Evolutionary conservation across 345 rosid genomes (phyloP).

Genomic region (Gossypium bickii): DNA sequence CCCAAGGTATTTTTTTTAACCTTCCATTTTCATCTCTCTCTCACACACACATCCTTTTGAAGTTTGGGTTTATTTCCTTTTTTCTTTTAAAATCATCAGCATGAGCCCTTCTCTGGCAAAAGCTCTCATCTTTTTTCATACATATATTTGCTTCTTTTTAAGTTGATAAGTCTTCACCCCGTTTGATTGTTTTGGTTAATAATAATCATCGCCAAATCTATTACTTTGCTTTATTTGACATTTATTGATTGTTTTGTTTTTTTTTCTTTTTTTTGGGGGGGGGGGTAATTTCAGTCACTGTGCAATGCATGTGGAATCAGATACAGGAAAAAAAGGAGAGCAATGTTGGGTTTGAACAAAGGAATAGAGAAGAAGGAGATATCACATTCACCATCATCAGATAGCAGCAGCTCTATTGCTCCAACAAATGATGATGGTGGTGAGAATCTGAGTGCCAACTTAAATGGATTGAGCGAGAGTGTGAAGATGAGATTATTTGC

Average conservation of each 20-base stretch:
- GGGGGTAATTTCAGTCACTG: conserved; percentile 43
- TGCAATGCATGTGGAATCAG: conserved; percentile 97
- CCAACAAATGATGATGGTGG: not conserved
- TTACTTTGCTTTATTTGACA: too few species aligned
- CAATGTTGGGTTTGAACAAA: conserved; percentile 24
- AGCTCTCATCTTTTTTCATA: too few species aligned
- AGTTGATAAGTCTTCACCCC: too few species aligned
- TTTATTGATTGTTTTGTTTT: not conserved
- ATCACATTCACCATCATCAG: not conserved
- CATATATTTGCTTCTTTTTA: too few species aligned
- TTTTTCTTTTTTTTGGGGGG: not conserved
- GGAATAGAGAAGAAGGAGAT: conserved; percentile 29
- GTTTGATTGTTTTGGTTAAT: too few species aligned
- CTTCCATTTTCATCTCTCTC: too few species aligned
- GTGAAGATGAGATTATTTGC: conserved; percentile 34
- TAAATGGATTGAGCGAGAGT: conserved; percentile 23
- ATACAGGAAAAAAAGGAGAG: conserved; percentile 55
- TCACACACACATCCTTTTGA: too few species aligned
- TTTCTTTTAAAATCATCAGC: too few species aligned
- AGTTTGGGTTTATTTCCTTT: too few species aligned
- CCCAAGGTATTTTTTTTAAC: conserved; percentile 45
- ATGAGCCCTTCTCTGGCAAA: too few species aligned
- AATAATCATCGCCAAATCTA: too few species aligned
- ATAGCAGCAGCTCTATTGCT: not conserved
- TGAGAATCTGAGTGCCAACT: not conserved